These are phyloP conservation scores for Quercus mongolica DNA, from an alignment of 306 rosid species.

Conservation along the genomic window DNA sequence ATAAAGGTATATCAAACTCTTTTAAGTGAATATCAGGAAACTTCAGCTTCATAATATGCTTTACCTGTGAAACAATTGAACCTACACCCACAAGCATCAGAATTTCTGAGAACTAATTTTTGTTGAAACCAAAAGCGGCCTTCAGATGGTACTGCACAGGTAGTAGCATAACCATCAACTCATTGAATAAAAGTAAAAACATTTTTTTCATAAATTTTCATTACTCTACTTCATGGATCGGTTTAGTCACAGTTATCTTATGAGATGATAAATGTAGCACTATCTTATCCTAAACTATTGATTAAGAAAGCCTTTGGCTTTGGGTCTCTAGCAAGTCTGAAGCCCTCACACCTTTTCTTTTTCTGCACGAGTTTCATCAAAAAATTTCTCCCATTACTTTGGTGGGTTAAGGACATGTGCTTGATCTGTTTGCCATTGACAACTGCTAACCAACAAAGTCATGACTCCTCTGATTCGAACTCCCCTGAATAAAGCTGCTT, in stretches of 20 bases:
- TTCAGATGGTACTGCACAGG: constrained; percentile 73
- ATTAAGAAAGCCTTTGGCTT: not conserved
- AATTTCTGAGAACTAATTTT: constrained; percentile 76
- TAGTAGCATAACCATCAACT: constrained; percentile 17
- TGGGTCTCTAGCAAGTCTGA: not conserved
- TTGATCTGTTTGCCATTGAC: not conserved
- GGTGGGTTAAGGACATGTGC: not conserved
- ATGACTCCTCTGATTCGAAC: too few relatives aligned
- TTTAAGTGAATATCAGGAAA: not conserved
- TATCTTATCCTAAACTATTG: not conserved
- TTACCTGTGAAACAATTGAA: constrained; percentile 79
- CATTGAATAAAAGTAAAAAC: not conserved
- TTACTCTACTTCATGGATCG: not conserved
- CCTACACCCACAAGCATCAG: constrained; percentile 69
- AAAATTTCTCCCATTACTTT: not conserved
- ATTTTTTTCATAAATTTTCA: not conserved
- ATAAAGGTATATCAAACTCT: not conserved
- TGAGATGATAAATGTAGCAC: not conserved
- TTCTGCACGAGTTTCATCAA: not conserved
- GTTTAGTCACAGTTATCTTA: not conserved
- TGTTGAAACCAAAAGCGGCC: constrained; percentile 68
- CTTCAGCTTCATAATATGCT: not conserved
- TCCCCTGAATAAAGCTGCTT: not conserved
- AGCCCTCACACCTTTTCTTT: not conserved
- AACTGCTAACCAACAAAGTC: too few relatives aligned